Base-by-base conservation (phyloP, 257 asterid genomes). In the Coffea eugenioides region DNA sequence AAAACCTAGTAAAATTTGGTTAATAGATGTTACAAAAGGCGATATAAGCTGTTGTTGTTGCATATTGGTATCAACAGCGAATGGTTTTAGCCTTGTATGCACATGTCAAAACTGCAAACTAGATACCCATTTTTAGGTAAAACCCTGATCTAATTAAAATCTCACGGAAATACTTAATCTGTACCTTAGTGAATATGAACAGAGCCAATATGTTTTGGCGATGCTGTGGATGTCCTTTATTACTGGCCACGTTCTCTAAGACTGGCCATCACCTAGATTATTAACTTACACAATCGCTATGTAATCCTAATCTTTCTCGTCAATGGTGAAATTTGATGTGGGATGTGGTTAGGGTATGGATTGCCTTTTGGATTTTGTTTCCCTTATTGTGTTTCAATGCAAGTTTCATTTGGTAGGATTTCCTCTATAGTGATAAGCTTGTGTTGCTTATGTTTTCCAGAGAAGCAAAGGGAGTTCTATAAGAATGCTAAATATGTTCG, bases 391-490 rank as follows among this genome's bases (percentile, higher is more conserved):
- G 0, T 59, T 21, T 7, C 27, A 7, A 21, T 2, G 65, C 5
- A 57, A 21, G 66, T 59, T 21, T 59, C 31, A 21, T 59, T 12
- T 6, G 64, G 66, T 23, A 59, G 9, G 27, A 59, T 23, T 59
- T 59, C n/a, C 27, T 59, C 31, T 59, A 8, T 11, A 70, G n/a
- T 75, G 69, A 79, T 75, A 21, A 13, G 52, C 66, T 43, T 23
- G 3, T 25, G 41, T 71, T 45, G 39, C 57, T 71, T n/a, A 6
- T 69, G 31, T 69, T 64, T 70, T 21, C 18, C 92, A 95, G 99
- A 96, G 87, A 96, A 87, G 90, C 92, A 92, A 75, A 93, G 88
- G 80, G 99, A 95, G 88, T 95, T 94, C 82, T 94, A 94, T 66
- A 93, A 83, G 86, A 94, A 96, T 82, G 98, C 99, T 34, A 96